Evolutionary conservation across 2,329 filamentous ascomycete species (phyloP).

Genomic region (Plectosphaerella sp.): DNA sequence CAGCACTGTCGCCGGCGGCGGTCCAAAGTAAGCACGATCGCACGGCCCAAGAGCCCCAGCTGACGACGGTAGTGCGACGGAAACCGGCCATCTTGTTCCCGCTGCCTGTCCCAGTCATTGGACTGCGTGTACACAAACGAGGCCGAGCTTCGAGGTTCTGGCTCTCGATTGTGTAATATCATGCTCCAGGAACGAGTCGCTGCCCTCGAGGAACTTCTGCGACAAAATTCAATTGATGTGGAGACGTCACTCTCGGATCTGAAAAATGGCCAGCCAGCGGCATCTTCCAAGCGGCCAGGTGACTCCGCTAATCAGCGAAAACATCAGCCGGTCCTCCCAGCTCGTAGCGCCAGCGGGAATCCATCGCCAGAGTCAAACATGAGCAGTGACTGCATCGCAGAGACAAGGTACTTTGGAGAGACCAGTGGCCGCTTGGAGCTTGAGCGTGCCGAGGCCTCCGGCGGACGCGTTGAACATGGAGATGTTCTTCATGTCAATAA

Average conservation of each 20-base stretch:
- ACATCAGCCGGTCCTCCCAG: constrained; percentile 2
- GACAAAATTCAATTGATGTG: constrained; percentile 22
- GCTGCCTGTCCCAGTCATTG: constrained; percentile 22
- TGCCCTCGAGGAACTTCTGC: constrained; percentile 22
- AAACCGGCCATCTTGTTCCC: constrained; percentile 21
- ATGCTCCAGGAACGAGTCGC: constrained; percentile 25
- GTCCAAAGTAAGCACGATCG: constrained; percentile 21
- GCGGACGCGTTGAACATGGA: not conserved
- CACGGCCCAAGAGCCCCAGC: too few relatives aligned
- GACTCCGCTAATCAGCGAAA: not conserved
- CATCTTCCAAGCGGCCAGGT: too few relatives aligned
- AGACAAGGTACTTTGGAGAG: constrained; percentile 28
- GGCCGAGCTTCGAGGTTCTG: constrained; percentile 27
- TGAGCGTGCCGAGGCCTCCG: constrained; percentile 6
- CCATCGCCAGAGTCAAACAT: constrained; percentile 14
- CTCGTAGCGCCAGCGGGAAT: constrained; percentile 7
- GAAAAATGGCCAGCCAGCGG: not conserved
- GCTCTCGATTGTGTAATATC: constrained; percentile 27
- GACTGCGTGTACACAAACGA: constrained; percentile 23
- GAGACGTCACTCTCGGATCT: constrained; percentile 17
- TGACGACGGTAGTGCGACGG: constrained; percentile 23
- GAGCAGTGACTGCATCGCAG: constrained; percentile 27
- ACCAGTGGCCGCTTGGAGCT: constrained; percentile 29
- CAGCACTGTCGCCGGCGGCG: constrained; percentile 30
- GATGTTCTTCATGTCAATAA: too few relatives aligned